Base-by-base conservation (phyloP, 2,329 filamentous ascomycete species). In the Xenoacremonium recifei region DNA sequence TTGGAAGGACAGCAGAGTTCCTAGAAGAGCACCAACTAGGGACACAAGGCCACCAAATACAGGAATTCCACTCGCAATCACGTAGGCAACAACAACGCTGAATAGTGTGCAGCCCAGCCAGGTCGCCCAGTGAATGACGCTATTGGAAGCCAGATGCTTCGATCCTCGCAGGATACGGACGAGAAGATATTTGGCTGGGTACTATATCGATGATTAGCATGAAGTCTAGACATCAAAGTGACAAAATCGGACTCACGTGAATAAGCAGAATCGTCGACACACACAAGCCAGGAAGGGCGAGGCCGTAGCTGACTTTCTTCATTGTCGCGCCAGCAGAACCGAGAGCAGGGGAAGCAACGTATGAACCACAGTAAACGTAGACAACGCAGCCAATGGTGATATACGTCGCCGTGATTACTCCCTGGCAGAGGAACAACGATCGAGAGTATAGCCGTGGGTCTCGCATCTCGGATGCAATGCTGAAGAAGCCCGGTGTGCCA, bases 361-460 rank as follows among this genome's bases (percentile, higher is more conserved):
- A 70, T 0, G 65, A 67, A 1, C 72, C 72, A 45, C 69, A 72
- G 49, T 57, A 75, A 44, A 65, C 66, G 54, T 75, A 75, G 3
- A 75, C 65, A 1, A 73, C 65, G 3, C 61, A 47, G 7, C 58
- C 56, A 6, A 70, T 59, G 7, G 57, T 40, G 13, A 60, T 30
- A 36, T 68, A 69, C 6, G 60, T 61, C 9, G 57, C 30, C n/a
- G 63, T 53, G 2, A 68, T 50, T 2, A 46, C 53, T 47, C 18
- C 48, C 47, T 49, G 57, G 36, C 55, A 58, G 9, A 57, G 31
- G 3, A 62, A 5, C 2, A 65, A 45, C 1, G 62, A 52, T 4
- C 57, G 53, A 4, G 42, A 59, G 39, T 60, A 66, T 6, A 48
- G 35, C 9, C 38, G 38, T 1, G 62, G 63, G 7, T 65, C 53